Base-by-base conservation (phyloP, 1,284 basidiomycete genomes). In the Rhizoctonia solani region DNA sequence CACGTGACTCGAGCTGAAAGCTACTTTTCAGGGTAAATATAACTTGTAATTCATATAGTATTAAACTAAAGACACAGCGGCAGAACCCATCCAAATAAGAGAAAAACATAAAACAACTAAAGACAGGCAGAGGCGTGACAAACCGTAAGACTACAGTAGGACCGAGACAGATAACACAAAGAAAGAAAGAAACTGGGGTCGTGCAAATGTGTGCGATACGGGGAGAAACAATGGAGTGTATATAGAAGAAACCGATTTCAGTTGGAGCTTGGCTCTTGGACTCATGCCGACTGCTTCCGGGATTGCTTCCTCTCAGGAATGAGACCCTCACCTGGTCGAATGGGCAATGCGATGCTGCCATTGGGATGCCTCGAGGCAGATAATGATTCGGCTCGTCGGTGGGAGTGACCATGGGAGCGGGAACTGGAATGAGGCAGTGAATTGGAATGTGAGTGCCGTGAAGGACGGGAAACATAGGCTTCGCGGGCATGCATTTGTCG, bases 31-130 rank as follows among this genome's bases (percentile, higher is more conserved):
- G n/a, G n/a, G n/a, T n/a, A 41, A 32, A 58, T 32, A 42, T 29
- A 58, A 19, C 47, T 58, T 44, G 47, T 44, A 30, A 61, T 61
- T 61, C 44, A 61, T 61, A 50, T 14, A n/a, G n/a, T 34, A 50
- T 61, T 61, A 61, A 61, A 34, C 56, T 61, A 61, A 37, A 46
- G 56, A 61, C 56, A 61, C 56, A 61, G 56, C 25, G 44, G 44
- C 21, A 39, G 29, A 61, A 42, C 56, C 29, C 13, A 56, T 16
- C 37, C 44, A 47, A 47, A 29, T 41, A n/a, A 37, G n/a, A n/a
- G n/a, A 11, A 29, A 55, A 37, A 25, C 4, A 56, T 27, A 54
- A 54, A 14, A 21, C 23, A 16, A 39, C 11, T n/a, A 27, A 8
- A 46, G 30, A 27, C 39, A 46, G 29, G 16, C 11, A 55, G 39